Base-by-base conservation (phyloP, 192 early-diverging fungal species). In the Obelidium mucronatum region DNA sequence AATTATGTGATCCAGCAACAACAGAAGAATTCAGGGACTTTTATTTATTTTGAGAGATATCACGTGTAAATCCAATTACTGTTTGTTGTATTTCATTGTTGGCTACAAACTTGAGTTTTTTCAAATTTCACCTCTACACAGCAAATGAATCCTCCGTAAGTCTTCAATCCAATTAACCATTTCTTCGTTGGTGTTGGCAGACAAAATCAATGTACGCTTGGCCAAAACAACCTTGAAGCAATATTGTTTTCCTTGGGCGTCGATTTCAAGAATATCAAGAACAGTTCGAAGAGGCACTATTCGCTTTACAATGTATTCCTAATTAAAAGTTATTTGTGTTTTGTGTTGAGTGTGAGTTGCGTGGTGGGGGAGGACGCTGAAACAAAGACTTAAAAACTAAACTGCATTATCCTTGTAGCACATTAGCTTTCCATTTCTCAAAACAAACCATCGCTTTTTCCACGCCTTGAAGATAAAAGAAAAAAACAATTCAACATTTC, bases 371-470 rank as follows among this genome's bases (percentile, higher is more conserved):
- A n/a, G n/a, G n/a, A n/a, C n/a, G n/a, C n/a, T n/a, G n/a, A n/a
- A n/a, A n/a, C n/a, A n/a, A n/a, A n/a, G 40, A 67, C 1, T 28
- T 36, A 76, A 36, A 24, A 52, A 44, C 70, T 79, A 2, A 84
- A 81, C 84, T 42, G 51, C 55, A 44, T 79, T 82, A 51, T 87
- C 76, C 56, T 84, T 84, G 74, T 87, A 87, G 33, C 71, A 74
- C 40, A 76, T 77, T 2, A 87, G 64, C 13, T 77, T 79, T 11
- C 78, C 80, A 62, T 77, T 74, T 36, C 86, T 72, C 4, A 87
- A 40, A 3, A 87, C 86, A 66, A 87, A 83, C 86, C 86, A 87
- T 11, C 80, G 76, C 53, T 79, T 75, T 62, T 87, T 87, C 86
- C 86, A 87, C 2, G 61, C 59, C 77, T 79, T 48, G 13, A 69